phyloP scores from a whole-genome alignment of 192 early-diverging fungal species.

The Chytriomyces sp. region DNA sequence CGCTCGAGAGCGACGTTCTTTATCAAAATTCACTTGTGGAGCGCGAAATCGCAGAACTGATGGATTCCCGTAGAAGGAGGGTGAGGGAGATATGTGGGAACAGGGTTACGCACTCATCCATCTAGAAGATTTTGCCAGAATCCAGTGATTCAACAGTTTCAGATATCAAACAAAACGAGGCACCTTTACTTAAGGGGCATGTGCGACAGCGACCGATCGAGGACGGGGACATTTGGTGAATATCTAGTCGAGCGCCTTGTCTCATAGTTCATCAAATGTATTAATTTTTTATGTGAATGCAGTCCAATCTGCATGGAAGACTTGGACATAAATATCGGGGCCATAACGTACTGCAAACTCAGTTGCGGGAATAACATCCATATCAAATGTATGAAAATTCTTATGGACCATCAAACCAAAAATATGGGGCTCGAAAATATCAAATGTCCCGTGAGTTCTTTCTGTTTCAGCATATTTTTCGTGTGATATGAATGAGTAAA shows the following conservation, averaged over 20 bases:
- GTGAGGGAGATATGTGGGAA: too few relatives aligned
- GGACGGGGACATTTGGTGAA: constrained; percentile 47
- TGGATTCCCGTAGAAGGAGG: constrained; percentile 31
- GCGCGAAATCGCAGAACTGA: constrained; percentile 44
- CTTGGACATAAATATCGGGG: constrained; percentile 14
- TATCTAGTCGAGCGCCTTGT: not conserved
- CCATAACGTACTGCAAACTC: constrained; percentile 44
- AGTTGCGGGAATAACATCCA: constrained; percentile 57
- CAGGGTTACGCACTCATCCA: not conserved
- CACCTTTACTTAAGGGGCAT: not conserved
- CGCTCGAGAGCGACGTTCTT: constrained; percentile 38
- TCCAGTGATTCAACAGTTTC: not conserved
- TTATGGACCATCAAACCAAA: constrained; percentile 51
- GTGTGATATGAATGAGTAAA: not conserved
- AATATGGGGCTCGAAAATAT: constrained; percentile 38
- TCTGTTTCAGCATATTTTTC: not conserved
- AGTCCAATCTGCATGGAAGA: constrained; percentile 58
- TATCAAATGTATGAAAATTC: constrained; percentile 49
- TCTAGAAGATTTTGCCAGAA: not conserved
- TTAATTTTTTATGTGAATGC: not conserved
- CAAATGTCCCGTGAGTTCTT: constrained; percentile 51
- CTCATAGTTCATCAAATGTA: not conserved
- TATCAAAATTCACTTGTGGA: constrained; percentile 49
- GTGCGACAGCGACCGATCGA: constrained; percentile 38
- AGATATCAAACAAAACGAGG: not conserved